Percentiles rank a stretch among this genome's conserved stretches.
Evolutionary conservation across 1,139 yeast species (phyloP).

Genomic region (Torulaspora globosa): DNA sequence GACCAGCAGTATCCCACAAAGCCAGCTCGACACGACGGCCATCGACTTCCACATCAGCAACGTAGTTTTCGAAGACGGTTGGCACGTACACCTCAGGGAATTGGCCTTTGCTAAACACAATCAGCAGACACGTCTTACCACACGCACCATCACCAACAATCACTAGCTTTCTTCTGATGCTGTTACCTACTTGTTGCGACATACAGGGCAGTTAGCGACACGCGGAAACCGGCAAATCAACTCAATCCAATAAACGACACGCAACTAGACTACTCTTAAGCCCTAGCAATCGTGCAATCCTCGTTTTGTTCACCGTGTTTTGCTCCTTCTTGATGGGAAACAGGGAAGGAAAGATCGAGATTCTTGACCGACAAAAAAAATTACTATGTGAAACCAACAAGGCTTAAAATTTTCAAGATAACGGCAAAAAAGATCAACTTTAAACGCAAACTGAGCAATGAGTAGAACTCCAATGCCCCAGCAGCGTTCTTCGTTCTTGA

Average conservation of each 20-base stretch:
- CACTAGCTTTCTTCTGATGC: conserved; percentile 57
- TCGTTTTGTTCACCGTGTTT: not conserved
- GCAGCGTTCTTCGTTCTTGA: not conserved
- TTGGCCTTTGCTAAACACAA: conserved; percentile 88
- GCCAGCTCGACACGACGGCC: conserved; percentile 94
- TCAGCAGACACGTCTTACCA: conserved; percentile 78
- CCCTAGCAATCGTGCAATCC: not conserved
- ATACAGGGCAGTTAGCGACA: conserved; percentile 13
- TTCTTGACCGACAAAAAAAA: conserved; percentile 6
- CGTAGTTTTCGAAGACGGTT: conserved; percentile 92
- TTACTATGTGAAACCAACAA: conserved; percentile 4
- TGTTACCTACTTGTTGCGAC: conserved; percentile 36
- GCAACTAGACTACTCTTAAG: not conserved
- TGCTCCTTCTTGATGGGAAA: conserved; percentile 10
- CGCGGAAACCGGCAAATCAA: conserved; percentile 1
- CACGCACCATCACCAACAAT: conserved; percentile 85
- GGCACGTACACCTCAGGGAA: conserved; percentile 96
- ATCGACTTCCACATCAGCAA: conserved; percentile 89
- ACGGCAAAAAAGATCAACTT: not conserved
- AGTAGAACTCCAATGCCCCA: not conserved
- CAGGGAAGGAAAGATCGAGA: conserved; percentile 9
- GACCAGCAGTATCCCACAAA: conserved; percentile 98
- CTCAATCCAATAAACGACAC: conserved; percentile 2
- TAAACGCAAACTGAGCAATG: not conserved
- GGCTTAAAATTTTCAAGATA: conserved; percentile 6